Evolutionary conservation across 306 rosid species (phyloP), one percentile per base, ranked within the genome.

Genomic region (Lathyrus sativus): DNA sequence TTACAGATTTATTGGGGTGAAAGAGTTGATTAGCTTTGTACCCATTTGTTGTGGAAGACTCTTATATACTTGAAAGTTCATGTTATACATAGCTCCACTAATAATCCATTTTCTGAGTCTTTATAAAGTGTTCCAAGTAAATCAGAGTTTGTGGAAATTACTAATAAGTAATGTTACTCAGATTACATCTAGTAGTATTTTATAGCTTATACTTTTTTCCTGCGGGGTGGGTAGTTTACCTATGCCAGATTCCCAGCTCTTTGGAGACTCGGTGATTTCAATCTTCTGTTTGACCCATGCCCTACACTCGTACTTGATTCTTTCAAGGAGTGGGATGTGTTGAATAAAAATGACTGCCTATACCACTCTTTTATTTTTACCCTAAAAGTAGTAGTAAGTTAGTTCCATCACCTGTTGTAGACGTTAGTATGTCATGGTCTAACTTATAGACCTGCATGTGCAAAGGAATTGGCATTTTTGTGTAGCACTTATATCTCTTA

Each of bases 361-460:
- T 59, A 39, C 39, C 74, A 33, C 60, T 29, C 38, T 11, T 18
- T 33, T 66, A 9, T 61, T 39, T 66, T 60, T 26, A 10, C 65
- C 56, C 44, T 70, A 35, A 18, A 68, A 38, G 80, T 11, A 45
- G 37, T 33, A 33, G 19, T 55, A 46, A 26, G 60, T 35, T 62
- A 62, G 39, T 50, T 62, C 37, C 56, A 53, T 26, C 57, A 26
- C 75, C 14, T 24, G 44, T 17, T 68, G 72, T 53, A 73, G 59
- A 48, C 17, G 10, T 38, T 19, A 43, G 55, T 51, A 43, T 61
- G 62, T 58, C 46, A 44, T 45, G 67, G 46, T 44, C 58, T 48
- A 68, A 60, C 18, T 2, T 33, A 58, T 37, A 51, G 44, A 22
- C 59, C 49, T 48, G 67, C 22, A n/a, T 57, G 29, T 46, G 14